phyloP scores from a whole-genome alignment of 352 stramenopile species.

The Phytophthora crassamura region DNA sequence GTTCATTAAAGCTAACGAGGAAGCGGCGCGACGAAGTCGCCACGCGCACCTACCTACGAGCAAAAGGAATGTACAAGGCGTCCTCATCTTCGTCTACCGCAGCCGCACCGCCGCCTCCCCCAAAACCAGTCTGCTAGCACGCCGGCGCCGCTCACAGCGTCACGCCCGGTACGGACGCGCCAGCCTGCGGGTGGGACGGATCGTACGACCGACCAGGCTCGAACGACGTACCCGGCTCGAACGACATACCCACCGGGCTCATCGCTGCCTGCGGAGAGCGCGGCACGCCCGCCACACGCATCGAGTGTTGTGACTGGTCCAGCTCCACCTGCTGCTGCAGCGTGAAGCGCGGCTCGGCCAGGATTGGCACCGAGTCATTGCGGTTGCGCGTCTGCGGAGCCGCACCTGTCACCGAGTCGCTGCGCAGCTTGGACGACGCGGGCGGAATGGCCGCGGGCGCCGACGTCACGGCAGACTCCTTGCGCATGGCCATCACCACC shows the following conservation, averaged over 20 bases:
- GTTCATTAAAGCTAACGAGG: constrained; percentile 43
- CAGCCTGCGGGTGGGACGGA: constrained; percentile 20
- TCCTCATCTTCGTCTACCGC: constrained; percentile 10
- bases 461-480: constrained; percentile 33
- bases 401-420: constrained; percentile 40
- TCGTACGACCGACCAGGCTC: constrained; percentile 29
- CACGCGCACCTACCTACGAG: constrained; percentile 37
- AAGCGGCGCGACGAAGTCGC: constrained; percentile 18
- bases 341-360: constrained; percentile 46
- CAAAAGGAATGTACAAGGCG: constrained; percentile 40
- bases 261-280: constrained; percentile 37
- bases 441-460: constrained; percentile 26
- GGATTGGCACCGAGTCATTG: constrained; percentile 41
- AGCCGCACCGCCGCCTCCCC: constrained; percentile 18
- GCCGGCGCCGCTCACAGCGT: constrained; percentile 34
- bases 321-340: constrained; percentile 47
- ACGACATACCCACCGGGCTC: constrained; percentile 31
- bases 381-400: constrained; percentile 35
- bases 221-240: constrained; percentile 34
- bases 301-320: constrained; percentile 37
- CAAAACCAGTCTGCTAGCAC: constrained; percentile 35
- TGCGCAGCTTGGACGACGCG: constrained; percentile 44
- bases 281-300: constrained; percentile 22
- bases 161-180: constrained; percentile 43
- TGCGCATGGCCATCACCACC: constrained; percentile 38